Conservation (phyloP, 1,284 basidiomycete species). For the Phylloboletellus chloephorus region DNA sequence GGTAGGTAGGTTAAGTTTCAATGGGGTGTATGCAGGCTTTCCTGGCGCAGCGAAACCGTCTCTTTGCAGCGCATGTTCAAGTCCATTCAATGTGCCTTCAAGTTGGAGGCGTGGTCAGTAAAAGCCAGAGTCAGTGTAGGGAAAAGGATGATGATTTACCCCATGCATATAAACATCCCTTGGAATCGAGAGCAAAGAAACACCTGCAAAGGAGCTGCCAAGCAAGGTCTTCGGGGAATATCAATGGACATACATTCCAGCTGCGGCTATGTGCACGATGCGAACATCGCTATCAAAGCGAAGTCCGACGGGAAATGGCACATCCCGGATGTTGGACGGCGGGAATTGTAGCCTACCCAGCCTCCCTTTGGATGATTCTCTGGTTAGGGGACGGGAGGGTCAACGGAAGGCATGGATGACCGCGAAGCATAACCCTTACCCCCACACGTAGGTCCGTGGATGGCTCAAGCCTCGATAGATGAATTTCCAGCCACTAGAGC, state of each 20-base stretch:
- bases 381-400: constrained; percentile 28
- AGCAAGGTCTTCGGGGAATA: constrained; percentile 7
- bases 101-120: constrained; percentile 25
- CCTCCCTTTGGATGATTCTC: constrained; percentile 53
- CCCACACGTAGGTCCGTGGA: constrained; percentile 75
- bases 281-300: constrained; percentile 47
- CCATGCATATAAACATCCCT: constrained; percentile 78
- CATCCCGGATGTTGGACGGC: constrained; percentile 34
- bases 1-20: constrained; percentile 52
- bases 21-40: constrained; percentile 47
- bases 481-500: constrained; percentile 71
- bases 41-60: constrained; percentile 56
- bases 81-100: constrained; percentile 60
- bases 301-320: constrained; percentile 60
- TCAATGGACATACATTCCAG: constrained; percentile 61
- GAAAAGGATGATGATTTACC: constrained; percentile 45
- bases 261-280: constrained; percentile 72
- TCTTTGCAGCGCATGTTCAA: constrained; percentile 34
- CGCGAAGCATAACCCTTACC: constrained; percentile 41
- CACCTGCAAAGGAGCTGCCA: constrained; percentile 46
- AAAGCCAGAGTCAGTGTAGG: background rate
- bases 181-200: constrained; percentile 73
- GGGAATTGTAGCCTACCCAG: constrained; percentile 48
- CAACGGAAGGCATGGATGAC: constrained; percentile 2
- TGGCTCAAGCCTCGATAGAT: constrained; percentile 65